Base-by-base conservation (phyloP, 495 filamentous ascomycete species). In the Arthonia radiata region DNA sequence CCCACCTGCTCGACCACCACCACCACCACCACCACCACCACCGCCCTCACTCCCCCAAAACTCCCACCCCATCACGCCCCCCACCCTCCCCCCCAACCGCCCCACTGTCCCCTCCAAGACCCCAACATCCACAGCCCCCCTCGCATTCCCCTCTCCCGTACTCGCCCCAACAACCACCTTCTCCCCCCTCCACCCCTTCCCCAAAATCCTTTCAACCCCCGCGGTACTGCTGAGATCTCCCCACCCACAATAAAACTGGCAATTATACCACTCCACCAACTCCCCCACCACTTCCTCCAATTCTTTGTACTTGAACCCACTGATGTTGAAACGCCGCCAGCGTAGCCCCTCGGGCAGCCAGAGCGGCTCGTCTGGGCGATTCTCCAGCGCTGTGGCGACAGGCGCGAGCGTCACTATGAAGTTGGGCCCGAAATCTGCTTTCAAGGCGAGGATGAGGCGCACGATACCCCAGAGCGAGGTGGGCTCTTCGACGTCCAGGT, bases 231-330 rank as follows among this genome's bases (percentile, higher is more conserved):
- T 53, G 14, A 75, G 52, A 15, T 53, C 53, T 9, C 77, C 79
- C 60, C 72, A 89, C 2, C 73, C 73, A 37, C 70, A 75, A 39
- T 89, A 89, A 39, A 86, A 86, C 41, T 86, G 79, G 9, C 65
- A 50, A 33, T 86, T 86, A 38, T 86, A 86, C 64, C 77, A 89
- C 11, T 48, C 54, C 19, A 82, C 73, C 35, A 69, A 58, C 6
- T 45, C 38, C 3, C 71, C 73, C 5, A 70, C 54, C 47, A 59
- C 54, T 13, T 54, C 47, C 41, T 80, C 72, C 17, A 83, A 55
- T 13, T 52, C 46, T 3, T 53, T 46, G 43, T 89, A 83, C 31
- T 65, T 56, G 38, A 89, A 89, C 0, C 78, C 78, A 19, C 67
- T 73, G 0, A 89, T 49, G 37, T 81, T n/a, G n/a, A n/a, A n/a